Evolutionary conservation across 1,139 yeast genomes (phyloP), one percentile per base, ranked within the genome.

Genomic region (Hemisphaericaspora subhashii): DNA sequence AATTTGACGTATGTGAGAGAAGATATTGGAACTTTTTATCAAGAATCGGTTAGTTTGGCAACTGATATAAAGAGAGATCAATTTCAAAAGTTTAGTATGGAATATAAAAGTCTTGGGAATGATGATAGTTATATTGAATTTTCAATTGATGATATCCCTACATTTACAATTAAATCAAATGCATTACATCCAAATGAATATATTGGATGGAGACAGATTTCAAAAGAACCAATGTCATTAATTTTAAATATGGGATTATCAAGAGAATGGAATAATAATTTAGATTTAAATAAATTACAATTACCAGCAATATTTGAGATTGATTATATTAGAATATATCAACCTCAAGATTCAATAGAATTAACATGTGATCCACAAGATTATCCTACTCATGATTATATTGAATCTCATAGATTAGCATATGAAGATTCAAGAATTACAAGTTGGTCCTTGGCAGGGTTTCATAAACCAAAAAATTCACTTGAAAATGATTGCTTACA

Each of bases 221-320:
- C 60, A 23, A 55, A 52, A 39, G 66, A 62, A 38, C 66, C 66
- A 11, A 62, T 62, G 66, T 43, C 62, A 3, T 31, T 60, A 13
- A 44, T 62, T 13, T 47, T 62, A 44, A 62, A 62, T 37, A 44
- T 62, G 43, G 66, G 62, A 15, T 43, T 62, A 20, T 59, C 65
- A 4, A 52, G 48, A 38, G 50, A 54, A 13, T 62, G 66, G 66
- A 44, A 33, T 31, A 54, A 55, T 29, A 42, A 47, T 13, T 46
- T 62, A 8, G 57, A 59, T 41, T 53, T 52, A 47, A 53, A 48
- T 1, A 47, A 58, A 2, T 45, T 62, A 29, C 43, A 48, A 22
- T 54, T 58, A 35, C 66, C 66, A 7, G 57, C 59, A 5, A 44
- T 44, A n/a, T 46, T 60, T 41, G 58, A 53, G 33, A 46, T 62